Conservation (phyloP, 768 basidiomycete genomes). For the Phlebiopsis gigantea region DNA sequence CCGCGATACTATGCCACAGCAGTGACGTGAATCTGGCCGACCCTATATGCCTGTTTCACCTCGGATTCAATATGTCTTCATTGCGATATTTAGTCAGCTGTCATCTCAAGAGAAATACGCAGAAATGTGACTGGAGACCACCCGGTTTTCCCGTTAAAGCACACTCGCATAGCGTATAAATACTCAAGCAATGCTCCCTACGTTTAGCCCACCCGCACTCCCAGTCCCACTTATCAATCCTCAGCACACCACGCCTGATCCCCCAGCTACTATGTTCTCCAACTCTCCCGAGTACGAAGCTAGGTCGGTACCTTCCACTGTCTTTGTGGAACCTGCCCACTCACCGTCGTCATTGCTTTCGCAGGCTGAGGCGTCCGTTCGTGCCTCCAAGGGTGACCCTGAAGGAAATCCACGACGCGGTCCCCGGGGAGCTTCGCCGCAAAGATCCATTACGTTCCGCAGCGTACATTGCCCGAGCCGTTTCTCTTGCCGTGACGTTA, state of each 20-base stretch:
- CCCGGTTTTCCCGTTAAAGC: not conserved
- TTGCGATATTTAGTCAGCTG: not conserved
- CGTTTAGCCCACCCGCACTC: too few relatives aligned
- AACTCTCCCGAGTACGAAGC: conserved; percentile 17
- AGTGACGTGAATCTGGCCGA: not conserved
- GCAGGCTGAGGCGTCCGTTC: conserved; percentile 41
- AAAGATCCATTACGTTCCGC: conserved; percentile 34
- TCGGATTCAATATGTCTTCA: not conserved
- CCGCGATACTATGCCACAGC: not conserved
- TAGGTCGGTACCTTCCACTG: conserved; percentile 11
- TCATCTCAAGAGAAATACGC: not conserved
- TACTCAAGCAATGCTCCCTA: not conserved
- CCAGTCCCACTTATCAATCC: too few relatives aligned
- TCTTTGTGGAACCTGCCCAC: not conserved
- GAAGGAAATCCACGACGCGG: conserved; percentile 50
- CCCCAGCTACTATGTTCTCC: not conserved
- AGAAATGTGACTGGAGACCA: not conserved
- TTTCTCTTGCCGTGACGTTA: conserved; percentile 35
- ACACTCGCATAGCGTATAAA: not conserved
- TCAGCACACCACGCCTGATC: too few relatives aligned
- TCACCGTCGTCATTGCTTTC: not conserved
- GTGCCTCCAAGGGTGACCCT: conserved; percentile 43
- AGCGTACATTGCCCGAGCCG: conserved; percentile 40
- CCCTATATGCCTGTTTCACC: not conserved
- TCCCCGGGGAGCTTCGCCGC: conserved; percentile 49